Conservation (phyloP, 345 rosid genomes). For the Linum lewisii region DNA sequence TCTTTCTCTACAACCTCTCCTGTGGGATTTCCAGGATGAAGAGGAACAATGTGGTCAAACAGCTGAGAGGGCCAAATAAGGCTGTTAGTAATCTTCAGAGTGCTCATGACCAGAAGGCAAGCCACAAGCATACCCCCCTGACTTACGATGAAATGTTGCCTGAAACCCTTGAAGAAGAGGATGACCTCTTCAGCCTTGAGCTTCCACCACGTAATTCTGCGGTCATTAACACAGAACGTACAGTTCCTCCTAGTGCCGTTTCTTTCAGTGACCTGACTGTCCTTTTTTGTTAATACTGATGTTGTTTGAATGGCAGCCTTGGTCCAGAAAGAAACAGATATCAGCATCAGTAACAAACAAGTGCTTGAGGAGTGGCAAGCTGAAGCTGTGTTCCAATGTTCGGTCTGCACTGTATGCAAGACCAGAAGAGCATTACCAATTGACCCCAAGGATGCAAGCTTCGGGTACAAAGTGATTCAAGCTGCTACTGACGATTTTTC, state of each 20-base stretch:
- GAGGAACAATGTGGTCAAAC: conserved; percentile 17
- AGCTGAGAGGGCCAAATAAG: conserved; percentile 24
- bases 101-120: neutral
- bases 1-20: conserved; percentile 26
- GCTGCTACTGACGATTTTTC: conserved; percentile 32
- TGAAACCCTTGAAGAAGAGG: conserved; percentile 22
- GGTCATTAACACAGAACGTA: too few relatives aligned
- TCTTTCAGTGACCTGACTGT: neutral
- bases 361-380: conserved; percentile 6
- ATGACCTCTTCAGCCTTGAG: conserved; percentile 35
- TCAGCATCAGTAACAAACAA: conserved; percentile 7
- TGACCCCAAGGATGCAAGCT: conserved; percentile 13
- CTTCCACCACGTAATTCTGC: conserved; percentile 16
- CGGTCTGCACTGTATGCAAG: conserved; percentile 22
- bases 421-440: conserved; percentile 9
- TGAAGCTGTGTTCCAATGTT: conserved; percentile 1
- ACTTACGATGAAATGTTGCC: conserved; percentile 20
- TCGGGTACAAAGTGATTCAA: conserved; percentile 23
- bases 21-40: conserved; percentile 37
- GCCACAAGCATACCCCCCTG: neutral
- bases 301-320: conserved; percentile 4
- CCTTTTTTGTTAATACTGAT: conserved; percentile 4
- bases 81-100: neutral
- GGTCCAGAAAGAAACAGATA: conserved; percentile 5
- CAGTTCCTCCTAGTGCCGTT: neutral